Evolutionary conservation across 73 alveolate genomes (phyloP).

Genomic region (Tetrahymena malaccensis): DNA sequence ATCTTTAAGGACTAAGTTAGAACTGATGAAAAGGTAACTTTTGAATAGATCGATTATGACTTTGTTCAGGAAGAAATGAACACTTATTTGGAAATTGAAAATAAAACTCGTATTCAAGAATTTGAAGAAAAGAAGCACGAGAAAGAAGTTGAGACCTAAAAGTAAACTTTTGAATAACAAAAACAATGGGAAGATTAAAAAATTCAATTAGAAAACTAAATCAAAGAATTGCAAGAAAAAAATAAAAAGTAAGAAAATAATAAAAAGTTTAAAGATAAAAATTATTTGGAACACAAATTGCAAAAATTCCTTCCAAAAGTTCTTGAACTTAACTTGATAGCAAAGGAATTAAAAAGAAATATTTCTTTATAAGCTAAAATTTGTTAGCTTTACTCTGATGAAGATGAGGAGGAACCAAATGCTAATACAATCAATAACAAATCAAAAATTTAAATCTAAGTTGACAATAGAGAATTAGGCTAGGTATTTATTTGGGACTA

Average conservation of each 20-base stretch:
- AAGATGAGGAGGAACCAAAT: conserved; percentile 45
- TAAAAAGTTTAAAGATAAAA: conserved; percentile 27
- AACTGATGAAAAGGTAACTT: background rate
- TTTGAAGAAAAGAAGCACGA: conserved; percentile 15
- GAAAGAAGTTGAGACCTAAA: conserved; percentile 25
- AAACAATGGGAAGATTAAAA: conserved; percentile 12
- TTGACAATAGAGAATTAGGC: conserved; percentile 85
- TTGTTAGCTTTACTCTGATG: conserved; percentile 35
- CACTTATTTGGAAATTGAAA: conserved; percentile 5
- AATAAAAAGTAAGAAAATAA: conserved; percentile 3
- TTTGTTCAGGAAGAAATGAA: conserved; percentile 23
- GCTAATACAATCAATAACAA: conserved; percentile 25
- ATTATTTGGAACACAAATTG: conserved; percentile 27
- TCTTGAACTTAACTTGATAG: conserved; percentile 56
- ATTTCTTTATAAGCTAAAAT: conserved; percentile 32
- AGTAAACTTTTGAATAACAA: conserved; percentile 18
- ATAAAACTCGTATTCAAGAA: conserved; percentile 9
- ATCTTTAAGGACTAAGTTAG: conserved; percentile 8
- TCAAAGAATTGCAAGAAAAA: conserved; percentile 11
- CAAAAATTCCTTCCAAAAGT: conserved; percentile 48
- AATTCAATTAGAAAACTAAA: background rate
- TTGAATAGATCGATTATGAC: conserved; percentile 21
- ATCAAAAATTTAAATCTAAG: conserved; percentile 49
- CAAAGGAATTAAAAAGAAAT: conserved; percentile 61
- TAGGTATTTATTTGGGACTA: conserved; percentile 73